phyloP scores from a whole-genome alignment of 768 basidiomycete species.

The Serendipita sp. region DNA sequence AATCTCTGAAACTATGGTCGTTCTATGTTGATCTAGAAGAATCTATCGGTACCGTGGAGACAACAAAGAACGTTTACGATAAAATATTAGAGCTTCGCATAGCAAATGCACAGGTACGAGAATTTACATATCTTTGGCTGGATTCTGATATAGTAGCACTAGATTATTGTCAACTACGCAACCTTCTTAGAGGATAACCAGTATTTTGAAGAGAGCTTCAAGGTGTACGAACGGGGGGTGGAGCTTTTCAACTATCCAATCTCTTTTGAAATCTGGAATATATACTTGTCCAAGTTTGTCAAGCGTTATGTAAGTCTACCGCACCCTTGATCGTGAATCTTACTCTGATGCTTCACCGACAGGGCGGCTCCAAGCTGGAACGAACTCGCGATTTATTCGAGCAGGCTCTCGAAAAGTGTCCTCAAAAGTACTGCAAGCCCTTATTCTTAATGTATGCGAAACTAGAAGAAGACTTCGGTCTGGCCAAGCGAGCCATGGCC shows the following conservation, averaged over 20 bases:
- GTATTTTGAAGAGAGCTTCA: constrained; percentile 98
- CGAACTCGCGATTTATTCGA: constrained; percentile 95
- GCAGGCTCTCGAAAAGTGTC: constrained; percentile 93
- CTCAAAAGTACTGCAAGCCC: constrained; percentile 84
- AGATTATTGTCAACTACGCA: constrained; percentile 88
- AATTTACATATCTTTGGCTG: background rate
- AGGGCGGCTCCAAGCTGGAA: constrained; percentile 90
- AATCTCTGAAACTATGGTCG: constrained; percentile 96
- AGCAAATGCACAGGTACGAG: constrained; percentile 68
- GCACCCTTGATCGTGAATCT: background rate
- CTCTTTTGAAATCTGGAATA: constrained; percentile 98
- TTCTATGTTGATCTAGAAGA: constrained; percentile 98
- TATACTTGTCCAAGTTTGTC: constrained; percentile 91
- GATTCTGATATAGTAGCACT: background rate
- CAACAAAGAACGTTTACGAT: constrained; percentile 84
- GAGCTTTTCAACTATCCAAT: constrained; percentile 96
- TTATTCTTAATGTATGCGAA: constrained; percentile 93
- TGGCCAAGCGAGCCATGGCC: constrained; percentile 90
- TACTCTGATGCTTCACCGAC: background rate
- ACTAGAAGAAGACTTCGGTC: constrained; percentile 84
- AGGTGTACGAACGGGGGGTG: constrained; percentile 93
- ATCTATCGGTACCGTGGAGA: constrained; percentile 85
- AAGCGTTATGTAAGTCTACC: constrained; percentile 66
- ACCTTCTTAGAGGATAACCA: constrained; percentile 94
- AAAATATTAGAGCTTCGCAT: constrained; percentile 92